These are phyloP conservation scores for Ganoderma boninense DNA, from an alignment of 1,284 basidiomycete species.

Conservation along the genomic window DNA sequence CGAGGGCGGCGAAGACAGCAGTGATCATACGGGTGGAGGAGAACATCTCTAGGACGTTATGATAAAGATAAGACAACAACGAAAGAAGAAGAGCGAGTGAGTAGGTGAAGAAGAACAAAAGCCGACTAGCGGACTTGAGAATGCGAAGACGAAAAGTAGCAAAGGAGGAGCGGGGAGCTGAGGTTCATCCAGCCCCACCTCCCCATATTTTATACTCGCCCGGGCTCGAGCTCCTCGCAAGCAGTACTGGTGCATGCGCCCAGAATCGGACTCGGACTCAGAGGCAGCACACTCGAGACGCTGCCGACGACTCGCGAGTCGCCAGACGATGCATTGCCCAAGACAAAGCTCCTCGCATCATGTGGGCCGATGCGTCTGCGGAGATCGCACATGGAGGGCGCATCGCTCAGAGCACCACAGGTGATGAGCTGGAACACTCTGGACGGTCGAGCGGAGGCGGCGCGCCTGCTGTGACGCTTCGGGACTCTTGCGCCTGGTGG, in stretches of 20 bases:
- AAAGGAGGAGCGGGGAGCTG: conserved; percentile 4
- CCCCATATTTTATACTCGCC: conserved; percentile 4
- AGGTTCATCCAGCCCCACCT: not conserved
- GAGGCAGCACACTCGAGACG: too few relatives aligned
- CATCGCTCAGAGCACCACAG: not conserved
- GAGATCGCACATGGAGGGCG: not conserved
- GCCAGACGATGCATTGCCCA: not conserved
- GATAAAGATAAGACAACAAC: conserved; percentile 15
- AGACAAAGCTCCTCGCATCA: not conserved
- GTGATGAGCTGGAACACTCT: not conserved
- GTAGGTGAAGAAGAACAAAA: conserved; percentile 13
- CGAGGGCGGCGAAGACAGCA: conserved; percentile 27
- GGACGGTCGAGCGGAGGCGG: not conserved
- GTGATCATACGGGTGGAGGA: conserved; percentile 29
- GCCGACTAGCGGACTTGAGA: conserved; percentile 29
- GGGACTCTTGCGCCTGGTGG: too few relatives aligned
- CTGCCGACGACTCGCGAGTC: too few relatives aligned
- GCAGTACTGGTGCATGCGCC: too few relatives aligned
- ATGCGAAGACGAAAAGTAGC: conserved; percentile 23
- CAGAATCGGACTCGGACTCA: too few relatives aligned
- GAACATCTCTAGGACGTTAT: conserved; percentile 29
- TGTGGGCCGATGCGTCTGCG: not conserved
- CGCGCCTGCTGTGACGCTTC: too few relatives aligned
- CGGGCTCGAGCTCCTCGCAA: too few relatives aligned
- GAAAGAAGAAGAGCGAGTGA: not conserved